Percentiles rank a stretch among this genome's conserved stretches.
phyloP scores from a whole-genome alignment of 2,329 filamentous ascomycete genomes.

The Ophiocordyceps camponoti-rufipedis region DNA sequence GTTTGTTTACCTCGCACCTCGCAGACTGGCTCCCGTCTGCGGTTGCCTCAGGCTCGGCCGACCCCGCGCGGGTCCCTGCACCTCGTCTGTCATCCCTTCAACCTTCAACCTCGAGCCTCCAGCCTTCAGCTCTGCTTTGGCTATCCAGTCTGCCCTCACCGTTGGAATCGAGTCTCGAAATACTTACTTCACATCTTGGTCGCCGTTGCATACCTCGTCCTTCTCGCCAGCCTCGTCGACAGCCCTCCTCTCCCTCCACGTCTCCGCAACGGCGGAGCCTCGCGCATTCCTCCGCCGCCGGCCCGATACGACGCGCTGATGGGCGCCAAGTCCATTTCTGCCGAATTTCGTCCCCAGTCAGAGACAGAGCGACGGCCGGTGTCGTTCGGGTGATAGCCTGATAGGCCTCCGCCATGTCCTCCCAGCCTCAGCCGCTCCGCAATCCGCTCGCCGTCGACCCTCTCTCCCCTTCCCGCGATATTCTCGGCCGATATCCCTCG shows the following conservation, averaged over 20 bases:
- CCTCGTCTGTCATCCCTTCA: neutral
- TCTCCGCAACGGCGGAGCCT: constrained; percentile 4
- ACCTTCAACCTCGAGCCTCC: neutral
- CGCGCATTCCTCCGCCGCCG: constrained; percentile 5
- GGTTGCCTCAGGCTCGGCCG: neutral
- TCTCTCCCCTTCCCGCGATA: constrained; percentile 18
- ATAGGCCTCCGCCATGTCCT: constrained; percentile 27
- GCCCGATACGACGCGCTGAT: constrained; percentile 15
- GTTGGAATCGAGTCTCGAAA: neutral
- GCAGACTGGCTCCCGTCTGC: neutral
- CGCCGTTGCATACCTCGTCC: neutral
- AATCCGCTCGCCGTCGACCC: constrained; percentile 34
- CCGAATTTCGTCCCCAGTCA: constrained; percentile 1
- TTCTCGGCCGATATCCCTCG: constrained; percentile 43
- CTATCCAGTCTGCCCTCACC: neutral
- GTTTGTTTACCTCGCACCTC: constrained; percentile 13
- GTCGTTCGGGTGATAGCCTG: constrained; percentile 3
- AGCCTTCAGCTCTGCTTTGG: neutral
- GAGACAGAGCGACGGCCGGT: neutral
- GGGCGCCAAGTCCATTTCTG: constrained; percentile 5
- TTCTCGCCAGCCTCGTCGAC: neutral
- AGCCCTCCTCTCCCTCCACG: constrained; percentile 1
- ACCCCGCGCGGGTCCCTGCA: neutral
- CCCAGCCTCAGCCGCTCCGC: constrained; percentile 37
- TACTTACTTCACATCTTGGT: neutral